Evolutionary conservation across 2,329 filamentous ascomycete species (phyloP).

Genomic region (Ophiocordyceps camponoti-floridani): DNA sequence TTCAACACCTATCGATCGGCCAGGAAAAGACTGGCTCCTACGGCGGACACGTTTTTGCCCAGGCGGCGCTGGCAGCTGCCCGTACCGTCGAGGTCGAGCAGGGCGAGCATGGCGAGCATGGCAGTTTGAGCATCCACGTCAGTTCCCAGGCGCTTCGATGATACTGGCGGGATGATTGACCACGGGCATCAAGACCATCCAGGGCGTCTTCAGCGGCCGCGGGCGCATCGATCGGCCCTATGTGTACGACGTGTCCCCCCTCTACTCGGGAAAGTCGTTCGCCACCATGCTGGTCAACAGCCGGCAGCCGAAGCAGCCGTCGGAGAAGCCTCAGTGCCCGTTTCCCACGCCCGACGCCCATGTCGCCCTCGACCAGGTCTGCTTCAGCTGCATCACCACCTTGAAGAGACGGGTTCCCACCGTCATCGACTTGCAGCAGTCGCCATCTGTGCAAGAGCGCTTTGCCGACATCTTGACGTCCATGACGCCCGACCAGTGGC

Average conservation of each 20-base stretch:
- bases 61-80: constrained; percentile 18
- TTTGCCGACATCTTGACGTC: constrained; percentile 22
- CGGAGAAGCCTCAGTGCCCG: constrained; percentile 14
- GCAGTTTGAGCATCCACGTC: constrained; percentile 18
- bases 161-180: background rate
- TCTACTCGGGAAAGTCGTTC: constrained; percentile 28
- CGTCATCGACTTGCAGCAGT: constrained; percentile 19
- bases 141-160: constrained; percentile 4
- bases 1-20: constrained; percentile 4
- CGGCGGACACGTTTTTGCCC: constrained; percentile 19
- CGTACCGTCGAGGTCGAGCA: constrained; percentile 15
- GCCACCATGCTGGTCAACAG: constrained; percentile 29
- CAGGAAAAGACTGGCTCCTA: constrained; percentile 12
- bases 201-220: constrained; percentile 33
- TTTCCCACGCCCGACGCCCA: constrained; percentile 21
- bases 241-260: constrained; percentile 27
- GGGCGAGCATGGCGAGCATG: background rate
- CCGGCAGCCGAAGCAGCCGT: constrained; percentile 24
- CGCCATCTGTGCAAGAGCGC: constrained; percentile 19
- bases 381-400: constrained; percentile 32
- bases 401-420: constrained; percentile 25
- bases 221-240: constrained; percentile 31
- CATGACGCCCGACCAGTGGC: constrained; percentile 22
- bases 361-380: constrained; percentile 20
- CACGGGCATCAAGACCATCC: constrained; percentile 25